phyloP scores from a whole-genome alignment of 2,329 filamentous ascomycete genomes.

The Pseudogymnoascus sp. region DNA sequence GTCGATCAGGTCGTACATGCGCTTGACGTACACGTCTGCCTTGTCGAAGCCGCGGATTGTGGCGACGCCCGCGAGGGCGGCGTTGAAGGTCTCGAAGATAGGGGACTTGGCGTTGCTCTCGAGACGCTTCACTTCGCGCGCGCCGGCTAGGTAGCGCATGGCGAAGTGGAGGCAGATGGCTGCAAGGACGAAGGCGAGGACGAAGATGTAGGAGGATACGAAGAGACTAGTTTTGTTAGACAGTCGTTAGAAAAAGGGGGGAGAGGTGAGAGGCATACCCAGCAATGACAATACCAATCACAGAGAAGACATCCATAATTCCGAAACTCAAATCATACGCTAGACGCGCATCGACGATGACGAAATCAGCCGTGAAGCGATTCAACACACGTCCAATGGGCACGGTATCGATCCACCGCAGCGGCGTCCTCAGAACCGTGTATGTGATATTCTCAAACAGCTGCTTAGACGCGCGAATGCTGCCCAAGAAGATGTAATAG shows the following conservation, averaged over 20 bases:
- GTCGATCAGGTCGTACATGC: constrained; percentile 66
- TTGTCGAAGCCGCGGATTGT: constrained; percentile 75
- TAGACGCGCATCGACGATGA: constrained; percentile 62
- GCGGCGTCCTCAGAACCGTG: constrained; percentile 61
- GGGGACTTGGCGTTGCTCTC: constrained; percentile 73
- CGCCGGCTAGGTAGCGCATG: constrained; percentile 59
- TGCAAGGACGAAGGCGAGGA: constrained; percentile 55
- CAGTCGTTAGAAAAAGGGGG: background rate
- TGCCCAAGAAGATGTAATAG: constrained; percentile 57
- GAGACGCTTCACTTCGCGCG: constrained; percentile 68
- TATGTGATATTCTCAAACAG: constrained; percentile 64
- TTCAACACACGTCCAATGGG: constrained; percentile 72
- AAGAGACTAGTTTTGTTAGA: constrained; percentile 39
- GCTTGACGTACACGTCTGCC: constrained; percentile 56
- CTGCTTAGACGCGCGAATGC: constrained; percentile 60
- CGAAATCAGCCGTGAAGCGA: constrained; percentile 72
- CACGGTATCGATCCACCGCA: constrained; percentile 77
- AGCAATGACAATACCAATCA: constrained; percentile 61
- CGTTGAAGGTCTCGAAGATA: constrained; percentile 73
- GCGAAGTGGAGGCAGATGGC: constrained; percentile 53
- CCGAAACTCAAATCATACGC: constrained; percentile 58
- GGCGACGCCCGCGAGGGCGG: constrained; percentile 63
- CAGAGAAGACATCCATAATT: constrained; percentile 52
- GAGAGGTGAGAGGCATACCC: constrained; percentile 32
- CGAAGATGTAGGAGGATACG: constrained; percentile 60